These are phyloP conservation scores for Aureobasidium sp. DNA, from an alignment of 2,329 filamentous ascomycete species.

Conservation along the genomic window DNA sequence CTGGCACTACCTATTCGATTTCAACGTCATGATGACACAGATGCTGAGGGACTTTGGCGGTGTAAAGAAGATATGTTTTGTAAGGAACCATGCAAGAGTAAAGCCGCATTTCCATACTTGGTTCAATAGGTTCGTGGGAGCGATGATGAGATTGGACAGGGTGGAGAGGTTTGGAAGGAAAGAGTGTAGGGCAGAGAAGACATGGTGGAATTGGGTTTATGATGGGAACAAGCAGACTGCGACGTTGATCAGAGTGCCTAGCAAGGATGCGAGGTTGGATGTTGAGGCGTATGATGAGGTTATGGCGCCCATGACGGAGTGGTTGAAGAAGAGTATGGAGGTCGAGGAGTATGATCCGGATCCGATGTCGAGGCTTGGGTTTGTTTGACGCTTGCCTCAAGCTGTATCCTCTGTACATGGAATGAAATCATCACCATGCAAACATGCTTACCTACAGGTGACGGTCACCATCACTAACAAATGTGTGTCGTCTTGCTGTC, in stretches of 20 bases:
- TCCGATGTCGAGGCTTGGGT: conserved; percentile 22
- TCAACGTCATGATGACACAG: conserved; percentile 26
- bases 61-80: conserved; percentile 30
- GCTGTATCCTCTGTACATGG: too few species aligned
- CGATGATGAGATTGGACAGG: conserved; percentile 37
- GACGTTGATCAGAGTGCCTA: conserved; percentile 25
- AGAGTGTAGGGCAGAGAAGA: conserved; percentile 26
- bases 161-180: conserved; percentile 32
- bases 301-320: conserved; percentile 32
- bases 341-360: conserved; percentile 33
- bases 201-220: conserved; percentile 36
- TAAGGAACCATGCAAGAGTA: conserved; percentile 30
- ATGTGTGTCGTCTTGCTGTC: too few species aligned
- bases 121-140: conserved; percentile 33
- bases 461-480: too few species aligned
- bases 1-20: conserved; percentile 32
- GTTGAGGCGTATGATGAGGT: conserved; percentile 33
- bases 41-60: conserved; percentile 30
- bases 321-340: conserved; percentile 31
- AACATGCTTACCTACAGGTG: too few species aligned
- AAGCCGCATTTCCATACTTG: conserved; percentile 33
- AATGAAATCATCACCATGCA: too few species aligned
- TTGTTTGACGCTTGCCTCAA: neutral
- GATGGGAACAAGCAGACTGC: conserved; percentile 26
- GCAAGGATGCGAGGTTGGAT: conserved; percentile 26